Evolutionary conservation across 1,284 basidiomycete genomes (phyloP).

Genomic region (Fereydounia khargensis): DNA sequence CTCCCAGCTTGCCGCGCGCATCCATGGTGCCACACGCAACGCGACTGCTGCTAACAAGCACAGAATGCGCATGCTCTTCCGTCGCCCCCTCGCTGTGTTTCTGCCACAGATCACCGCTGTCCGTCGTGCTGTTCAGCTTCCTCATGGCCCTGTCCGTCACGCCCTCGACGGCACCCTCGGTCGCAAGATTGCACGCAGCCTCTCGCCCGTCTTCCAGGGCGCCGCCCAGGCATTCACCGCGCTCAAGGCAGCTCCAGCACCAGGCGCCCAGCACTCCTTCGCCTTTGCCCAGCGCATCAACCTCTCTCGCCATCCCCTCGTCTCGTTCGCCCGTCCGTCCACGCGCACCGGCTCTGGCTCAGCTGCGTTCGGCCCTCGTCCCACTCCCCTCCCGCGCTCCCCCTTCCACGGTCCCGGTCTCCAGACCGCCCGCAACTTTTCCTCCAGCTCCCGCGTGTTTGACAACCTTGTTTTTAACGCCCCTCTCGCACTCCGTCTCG

Average conservation of each 20-base stretch:
- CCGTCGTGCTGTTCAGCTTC: too few relatives aligned
- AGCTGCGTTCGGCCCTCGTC: slow-evolving; percentile 2
- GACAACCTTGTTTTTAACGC: slow-evolving; percentile 31
- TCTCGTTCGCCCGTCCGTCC: slow-evolving; percentile 10
- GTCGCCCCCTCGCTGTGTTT: too few relatives aligned
- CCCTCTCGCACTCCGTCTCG: slow-evolving; percentile 25
- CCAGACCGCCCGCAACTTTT: slow-evolving; percentile 21
- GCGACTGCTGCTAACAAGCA: too few relatives aligned
- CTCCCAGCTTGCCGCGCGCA: neutral
- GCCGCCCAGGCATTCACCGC: neutral
- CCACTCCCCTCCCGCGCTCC: neutral
- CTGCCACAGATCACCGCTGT: too few relatives aligned
- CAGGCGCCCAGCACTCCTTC: neutral
- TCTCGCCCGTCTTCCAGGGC: neutral
- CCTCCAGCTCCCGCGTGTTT: slow-evolving; percentile 15
- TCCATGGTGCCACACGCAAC: too few relatives aligned
- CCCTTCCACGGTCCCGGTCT: slow-evolving; percentile 12
- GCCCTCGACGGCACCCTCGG: neutral
- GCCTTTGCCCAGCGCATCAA: neutral
- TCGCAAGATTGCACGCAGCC: neutral
- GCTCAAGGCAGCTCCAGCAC: neutral
- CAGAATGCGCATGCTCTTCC: too few relatives aligned
- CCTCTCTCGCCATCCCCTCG: neutral
- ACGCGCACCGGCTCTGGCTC: slow-evolving; percentile 9
- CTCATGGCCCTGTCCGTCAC: too few relatives aligned